Evolutionary conservation across 176 grass and related monocot species (phyloP).

Genomic region (Avena insularis): DNA sequence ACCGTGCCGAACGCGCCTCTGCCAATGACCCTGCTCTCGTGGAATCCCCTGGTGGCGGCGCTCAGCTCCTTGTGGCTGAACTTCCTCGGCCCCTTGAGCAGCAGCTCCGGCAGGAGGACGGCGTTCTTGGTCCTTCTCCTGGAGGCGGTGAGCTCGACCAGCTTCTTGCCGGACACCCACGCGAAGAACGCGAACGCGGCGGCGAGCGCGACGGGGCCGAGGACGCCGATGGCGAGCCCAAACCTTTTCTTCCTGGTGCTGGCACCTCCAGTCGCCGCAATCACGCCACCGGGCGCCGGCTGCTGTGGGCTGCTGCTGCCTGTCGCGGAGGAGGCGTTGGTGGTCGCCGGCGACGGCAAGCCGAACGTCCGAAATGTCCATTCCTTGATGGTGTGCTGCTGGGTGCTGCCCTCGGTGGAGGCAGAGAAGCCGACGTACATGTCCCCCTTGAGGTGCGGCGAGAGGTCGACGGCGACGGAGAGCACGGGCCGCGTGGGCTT

Average conservation of each 20-base stretch:
- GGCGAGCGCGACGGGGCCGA: conserved; percentile 63
- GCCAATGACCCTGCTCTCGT: conserved; percentile 68
- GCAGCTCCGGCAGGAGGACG: conserved; percentile 47
- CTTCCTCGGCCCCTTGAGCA: conserved; percentile 79
- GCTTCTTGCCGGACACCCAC: conserved; percentile 63
- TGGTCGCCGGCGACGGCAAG: conserved; percentile 21
- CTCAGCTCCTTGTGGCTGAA: conserved; percentile 88
- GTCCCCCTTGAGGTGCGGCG: conserved; percentile 48
- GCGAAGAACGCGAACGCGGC: conserved; percentile 59
- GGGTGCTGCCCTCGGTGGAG: conserved; percentile 76
- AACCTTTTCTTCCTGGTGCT: conserved; percentile 45
- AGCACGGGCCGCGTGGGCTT: conserved; percentile 62
- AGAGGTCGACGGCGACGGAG: conserved; percentile 55
- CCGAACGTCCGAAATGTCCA: conserved; percentile 79
- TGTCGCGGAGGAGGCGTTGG: conserved; percentile 34
- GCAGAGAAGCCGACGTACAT: conserved; percentile 96
- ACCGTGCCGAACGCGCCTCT: conserved; percentile 89
- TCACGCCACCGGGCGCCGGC: neutral
- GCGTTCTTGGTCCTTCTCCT: conserved; percentile 26
- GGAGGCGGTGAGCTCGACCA: conserved; percentile 39
- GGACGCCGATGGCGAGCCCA: conserved; percentile 57
- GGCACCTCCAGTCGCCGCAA: neutral
- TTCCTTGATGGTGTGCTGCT: conserved; percentile 71
- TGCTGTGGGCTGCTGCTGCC: conserved; percentile 32
- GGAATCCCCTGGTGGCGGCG: conserved; percentile 74